Evolutionary conservation across 2,329 filamentous ascomycete genomes (phyloP).

Genomic region (Tricladium varicosporioides): DNA sequence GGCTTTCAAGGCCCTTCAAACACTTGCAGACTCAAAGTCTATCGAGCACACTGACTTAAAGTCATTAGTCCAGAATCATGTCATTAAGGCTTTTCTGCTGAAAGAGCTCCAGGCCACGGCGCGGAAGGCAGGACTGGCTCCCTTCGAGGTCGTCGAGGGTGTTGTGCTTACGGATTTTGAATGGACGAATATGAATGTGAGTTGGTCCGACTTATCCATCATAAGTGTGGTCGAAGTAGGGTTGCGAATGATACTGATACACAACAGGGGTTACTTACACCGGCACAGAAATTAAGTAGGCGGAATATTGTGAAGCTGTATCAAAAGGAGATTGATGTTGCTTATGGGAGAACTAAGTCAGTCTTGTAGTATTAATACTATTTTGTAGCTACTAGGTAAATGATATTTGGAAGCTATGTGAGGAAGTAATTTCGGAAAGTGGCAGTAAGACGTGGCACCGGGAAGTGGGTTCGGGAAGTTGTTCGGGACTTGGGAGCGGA

Average conservation of each 20-base stretch:
- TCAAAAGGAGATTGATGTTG: conserved; percentile 12
- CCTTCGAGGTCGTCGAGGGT: conserved; percentile 70
- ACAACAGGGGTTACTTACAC: conserved; percentile 16
- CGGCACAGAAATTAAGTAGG: conserved; percentile 20
- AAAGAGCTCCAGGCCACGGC: conserved; percentile 66
- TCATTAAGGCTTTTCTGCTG: conserved; percentile 24
- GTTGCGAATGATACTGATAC: conserved; percentile 6
- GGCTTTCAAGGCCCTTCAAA: conserved; percentile 57
- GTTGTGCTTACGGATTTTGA: conserved; percentile 79
- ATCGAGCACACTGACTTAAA: conserved; percentile 56
- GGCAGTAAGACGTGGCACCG: too few species aligned
- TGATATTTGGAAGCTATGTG: too few species aligned
- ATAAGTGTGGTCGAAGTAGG: too few species aligned
- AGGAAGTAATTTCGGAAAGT: too few species aligned
- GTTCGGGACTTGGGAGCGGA: too few species aligned
- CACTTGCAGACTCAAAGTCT: conserved; percentile 43
- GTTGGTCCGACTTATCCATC: conserved; percentile 35
- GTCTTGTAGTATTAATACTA: too few species aligned
- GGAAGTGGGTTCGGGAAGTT: too few species aligned
- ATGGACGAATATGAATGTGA: conserved; percentile 79
- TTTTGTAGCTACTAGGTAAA: too few species aligned
- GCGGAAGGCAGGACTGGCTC: conserved; percentile 65
- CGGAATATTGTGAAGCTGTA: conserved; percentile 14
- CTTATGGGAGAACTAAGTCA: not conserved
- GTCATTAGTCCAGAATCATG: conserved; percentile 38